Evolutionary conservation across 441 rosid genomes (phyloP).

Genomic region (Adansonia madagascariensis): DNA sequence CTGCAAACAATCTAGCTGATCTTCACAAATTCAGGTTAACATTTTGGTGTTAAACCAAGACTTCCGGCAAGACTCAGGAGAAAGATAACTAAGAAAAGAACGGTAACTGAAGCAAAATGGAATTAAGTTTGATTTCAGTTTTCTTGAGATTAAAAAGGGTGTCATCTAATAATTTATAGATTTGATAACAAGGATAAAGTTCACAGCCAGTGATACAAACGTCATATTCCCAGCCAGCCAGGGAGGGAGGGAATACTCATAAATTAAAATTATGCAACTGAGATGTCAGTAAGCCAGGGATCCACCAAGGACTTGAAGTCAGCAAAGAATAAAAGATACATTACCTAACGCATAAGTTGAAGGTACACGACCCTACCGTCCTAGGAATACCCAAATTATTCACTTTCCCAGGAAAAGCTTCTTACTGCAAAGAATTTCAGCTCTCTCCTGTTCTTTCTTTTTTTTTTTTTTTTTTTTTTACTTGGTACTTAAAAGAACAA

Average conservation of each 20-base stretch:
- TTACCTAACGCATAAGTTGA: conserved; percentile 8
- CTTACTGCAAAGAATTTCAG: background rate
- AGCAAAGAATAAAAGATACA: background rate
- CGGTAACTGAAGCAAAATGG: conserved; percentile 22
- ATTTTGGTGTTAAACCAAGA: background rate
- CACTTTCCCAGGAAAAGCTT: conserved; percentile 9
- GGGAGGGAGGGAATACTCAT: conserved; percentile 1
- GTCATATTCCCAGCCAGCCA: conserved; percentile 5
- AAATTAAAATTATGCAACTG: conserved; percentile 2
- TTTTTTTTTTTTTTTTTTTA: too few relatives aligned
- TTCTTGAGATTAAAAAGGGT: conserved; percentile 17
- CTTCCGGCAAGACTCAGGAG: background rate
- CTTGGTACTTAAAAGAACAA: conserved; percentile 12
- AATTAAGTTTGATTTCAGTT: background rate
- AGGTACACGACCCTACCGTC: conserved; percentile 19
- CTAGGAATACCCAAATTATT: background rate
- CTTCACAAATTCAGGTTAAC: conserved; percentile 19
- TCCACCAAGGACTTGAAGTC: conserved; percentile 22
- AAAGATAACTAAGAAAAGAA: background rate
- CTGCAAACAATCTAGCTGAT: background rate
- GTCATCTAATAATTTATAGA: conserved; percentile 20
- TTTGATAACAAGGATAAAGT: conserved; percentile 24
- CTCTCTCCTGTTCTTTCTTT: background rate
- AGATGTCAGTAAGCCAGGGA: background rate
- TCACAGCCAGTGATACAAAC: conserved; percentile 10